Percentiles rank a stretch among this genome's conserved stretches.
Evolutionary conservation across 2,329 filamentous ascomycete genomes (phyloP).

Genomic region (Hypoxylon sp.): DNA sequence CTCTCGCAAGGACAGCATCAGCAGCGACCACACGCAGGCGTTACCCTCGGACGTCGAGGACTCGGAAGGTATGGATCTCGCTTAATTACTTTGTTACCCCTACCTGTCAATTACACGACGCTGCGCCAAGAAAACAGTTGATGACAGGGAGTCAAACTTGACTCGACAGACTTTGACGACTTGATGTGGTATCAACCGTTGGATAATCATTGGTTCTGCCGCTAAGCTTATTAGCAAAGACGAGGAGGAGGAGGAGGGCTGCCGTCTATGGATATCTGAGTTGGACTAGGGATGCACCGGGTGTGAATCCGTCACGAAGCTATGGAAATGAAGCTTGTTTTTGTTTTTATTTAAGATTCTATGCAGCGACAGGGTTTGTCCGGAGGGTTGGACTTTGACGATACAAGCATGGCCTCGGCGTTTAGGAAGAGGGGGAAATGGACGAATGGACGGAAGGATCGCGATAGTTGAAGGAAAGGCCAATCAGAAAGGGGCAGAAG

Average conservation of each 20-base stretch:
- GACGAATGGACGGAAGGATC: constrained; percentile 9
- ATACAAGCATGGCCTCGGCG: constrained; percentile 39
- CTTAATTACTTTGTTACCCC: constrained; percentile 36
- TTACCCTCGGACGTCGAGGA: constrained; percentile 72
- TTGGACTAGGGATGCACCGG: constrained; percentile 22
- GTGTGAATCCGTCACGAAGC: constrained; percentile 33
- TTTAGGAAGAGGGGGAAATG: neutral
- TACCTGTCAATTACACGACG: neutral
- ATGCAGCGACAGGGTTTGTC: neutral
- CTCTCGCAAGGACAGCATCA: constrained; percentile 71
- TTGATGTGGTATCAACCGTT: constrained; percentile 7
- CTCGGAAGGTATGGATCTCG: constrained; percentile 75
- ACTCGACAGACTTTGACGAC: constrained; percentile 9
- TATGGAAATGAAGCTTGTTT: constrained; percentile 29
- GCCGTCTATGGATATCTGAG: constrained; percentile 32
- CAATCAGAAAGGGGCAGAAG: neutral
- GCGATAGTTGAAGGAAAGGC: neutral
- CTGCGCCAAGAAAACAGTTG: neutral
- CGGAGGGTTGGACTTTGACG: constrained; percentile 11
- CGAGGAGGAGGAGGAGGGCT: neutral
- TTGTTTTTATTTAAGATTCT: constrained; percentile 1
- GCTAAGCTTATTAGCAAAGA: neutral
- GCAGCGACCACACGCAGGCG: constrained; percentile 71
- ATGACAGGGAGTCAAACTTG: neutral
- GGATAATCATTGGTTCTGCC: constrained; percentile 25